phyloP scores from a whole-genome alignment of 2,329 filamentous ascomycete genomes.

The Pseudogymnoascus sp. region DNA sequence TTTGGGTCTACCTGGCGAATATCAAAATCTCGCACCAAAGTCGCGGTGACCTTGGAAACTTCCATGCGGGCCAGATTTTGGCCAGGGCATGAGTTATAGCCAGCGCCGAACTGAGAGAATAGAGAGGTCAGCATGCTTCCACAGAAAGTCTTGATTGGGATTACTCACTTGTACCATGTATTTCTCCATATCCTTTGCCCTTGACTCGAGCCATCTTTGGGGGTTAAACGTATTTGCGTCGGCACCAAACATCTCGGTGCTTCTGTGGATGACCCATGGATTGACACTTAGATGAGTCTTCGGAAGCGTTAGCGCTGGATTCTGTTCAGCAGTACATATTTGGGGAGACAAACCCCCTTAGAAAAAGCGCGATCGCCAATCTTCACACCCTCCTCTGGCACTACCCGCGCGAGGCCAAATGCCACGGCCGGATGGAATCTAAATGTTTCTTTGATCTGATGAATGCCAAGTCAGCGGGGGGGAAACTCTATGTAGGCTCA shows the following conservation, averaged over 20 bases:
- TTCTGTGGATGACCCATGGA: constrained; percentile 31
- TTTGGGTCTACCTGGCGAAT: constrained; percentile 25
- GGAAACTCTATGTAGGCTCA: not conserved
- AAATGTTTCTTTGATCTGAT: constrained; percentile 29
- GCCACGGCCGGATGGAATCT: constrained; percentile 29
- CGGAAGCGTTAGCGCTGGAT: not conserved
- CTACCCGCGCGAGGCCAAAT: constrained; percentile 21
- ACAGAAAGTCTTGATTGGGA: not conserved
- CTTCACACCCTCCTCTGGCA: constrained; percentile 25
- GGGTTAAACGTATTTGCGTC: constrained; percentile 30
- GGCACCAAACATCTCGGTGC: constrained; percentile 25
- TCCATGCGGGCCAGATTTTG: constrained; percentile 32
- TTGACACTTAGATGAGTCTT: constrained; percentile 20
- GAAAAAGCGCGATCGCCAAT: constrained; percentile 26
- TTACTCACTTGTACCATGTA: constrained; percentile 17
- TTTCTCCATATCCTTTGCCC: constrained; percentile 22
- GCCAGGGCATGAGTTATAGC: constrained; percentile 32
- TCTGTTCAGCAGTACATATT: not conserved
- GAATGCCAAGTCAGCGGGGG: not conserved
- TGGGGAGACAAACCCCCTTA: constrained; percentile 26
- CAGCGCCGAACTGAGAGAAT: constrained; percentile 28
- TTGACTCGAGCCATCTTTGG: constrained; percentile 28
- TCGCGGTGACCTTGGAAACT: constrained; percentile 30
- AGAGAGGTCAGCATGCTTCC: not conserved
- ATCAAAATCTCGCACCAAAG: constrained; percentile 29